These are phyloP conservation scores for Meira miltonrushii DNA, from an alignment of 1,284 basidiomycete genomes.

Conservation along the genomic window DNA sequence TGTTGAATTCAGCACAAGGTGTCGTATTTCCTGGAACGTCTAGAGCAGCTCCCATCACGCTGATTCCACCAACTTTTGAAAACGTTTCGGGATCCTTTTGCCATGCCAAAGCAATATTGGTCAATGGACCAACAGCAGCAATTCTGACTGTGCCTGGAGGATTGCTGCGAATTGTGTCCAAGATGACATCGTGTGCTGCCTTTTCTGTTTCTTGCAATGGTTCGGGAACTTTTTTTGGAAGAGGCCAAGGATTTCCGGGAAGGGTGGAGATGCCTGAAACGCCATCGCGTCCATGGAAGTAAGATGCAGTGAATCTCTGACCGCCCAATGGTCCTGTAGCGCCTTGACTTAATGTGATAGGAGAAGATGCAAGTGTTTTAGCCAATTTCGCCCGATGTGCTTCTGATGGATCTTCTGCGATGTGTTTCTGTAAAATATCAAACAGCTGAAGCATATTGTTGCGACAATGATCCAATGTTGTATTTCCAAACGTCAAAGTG, in stretches of 20 bases:
- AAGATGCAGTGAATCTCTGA: conserved; percentile 71
- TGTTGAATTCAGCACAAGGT: conserved; percentile 67
- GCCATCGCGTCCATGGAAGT: conserved; percentile 58
- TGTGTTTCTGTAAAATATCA: conserved; percentile 59
- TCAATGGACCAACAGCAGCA: conserved; percentile 79
- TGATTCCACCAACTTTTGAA: conserved; percentile 62
- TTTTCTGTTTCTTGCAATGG: conserved; percentile 56
- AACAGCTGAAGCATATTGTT: conserved; percentile 57
- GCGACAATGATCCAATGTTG: conserved; percentile 52
- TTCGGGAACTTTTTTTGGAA: conserved; percentile 16
- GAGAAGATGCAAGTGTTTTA: not conserved
- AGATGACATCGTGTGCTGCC: conserved; percentile 62
- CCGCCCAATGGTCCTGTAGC: conserved; percentile 71
- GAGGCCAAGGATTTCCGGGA: conserved; percentile 34
- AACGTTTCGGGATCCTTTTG: conserved; percentile 61
- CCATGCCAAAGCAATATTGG: conserved; percentile 72
- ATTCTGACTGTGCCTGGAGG: conserved; percentile 70
- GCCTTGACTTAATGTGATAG: conserved; percentile 57
- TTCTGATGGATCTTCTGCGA: conserved; percentile 1
- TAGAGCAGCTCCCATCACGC: conserved; percentile 93
- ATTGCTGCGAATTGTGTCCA: conserved; percentile 63
- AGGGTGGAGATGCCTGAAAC: conserved; percentile 39
- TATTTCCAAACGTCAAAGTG: conserved; percentile 61
- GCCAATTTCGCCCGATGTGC: conserved; percentile 2
- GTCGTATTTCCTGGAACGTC: conserved; percentile 84